phyloP scores from a whole-genome alignment of 2,329 filamentous ascomycete species.

The Neurospora sp. region DNA sequence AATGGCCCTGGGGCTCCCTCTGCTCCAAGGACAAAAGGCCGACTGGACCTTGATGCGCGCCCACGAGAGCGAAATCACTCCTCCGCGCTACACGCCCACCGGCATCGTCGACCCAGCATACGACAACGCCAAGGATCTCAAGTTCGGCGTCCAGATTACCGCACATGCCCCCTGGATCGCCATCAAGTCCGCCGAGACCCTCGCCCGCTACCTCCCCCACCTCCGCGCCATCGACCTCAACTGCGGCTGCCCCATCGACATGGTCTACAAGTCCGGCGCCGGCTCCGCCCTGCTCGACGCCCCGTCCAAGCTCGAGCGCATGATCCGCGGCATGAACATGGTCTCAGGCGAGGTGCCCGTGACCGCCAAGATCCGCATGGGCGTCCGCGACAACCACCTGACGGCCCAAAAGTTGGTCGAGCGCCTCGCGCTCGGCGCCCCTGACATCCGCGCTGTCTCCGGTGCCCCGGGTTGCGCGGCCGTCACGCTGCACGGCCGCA shows the following conservation, averaged over 20 bases:
- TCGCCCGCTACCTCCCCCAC: slow-evolving; percentile 67
- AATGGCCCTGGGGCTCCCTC: slow-evolving; percentile 87
- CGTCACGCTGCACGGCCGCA: slow-evolving; percentile 90
- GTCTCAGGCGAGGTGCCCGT: slow-evolving; percentile 87
- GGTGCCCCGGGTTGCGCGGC: slow-evolving; percentile 82
- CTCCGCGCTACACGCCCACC: slow-evolving; percentile 56
- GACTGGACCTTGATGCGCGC: slow-evolving; percentile 96
- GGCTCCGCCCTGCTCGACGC: slow-evolving; percentile 89
- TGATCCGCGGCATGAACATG: slow-evolving; percentile 89
- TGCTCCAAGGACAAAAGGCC: slow-evolving; percentile 79
- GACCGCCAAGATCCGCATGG: slow-evolving; percentile 89
- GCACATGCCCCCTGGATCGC: slow-evolving; percentile 88
- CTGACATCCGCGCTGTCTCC: slow-evolving; percentile 57
- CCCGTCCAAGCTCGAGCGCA: slow-evolving; percentile 82
- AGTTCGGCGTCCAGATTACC: slow-evolving; percentile 87
- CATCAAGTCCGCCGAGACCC: slow-evolving; percentile 74
- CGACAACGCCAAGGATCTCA: slow-evolving; percentile 71
- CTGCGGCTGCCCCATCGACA: slow-evolving; percentile 93
- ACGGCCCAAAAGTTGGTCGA: slow-evolving; percentile 75
- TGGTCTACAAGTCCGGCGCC: slow-evolving; percentile 78
- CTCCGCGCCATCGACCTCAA: slow-evolving; percentile 90
- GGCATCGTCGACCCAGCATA: slow-evolving; percentile 59
- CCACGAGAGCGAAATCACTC: slow-evolving; percentile 68
- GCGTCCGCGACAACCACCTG: slow-evolving; percentile 68
- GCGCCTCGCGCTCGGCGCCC: slow-evolving; percentile 69